A percentile compares a stretch with the other conserved stretches of the same genome.
phyloP scores from a whole-genome alignment of 441 rosid species.

The Omphalea diandra region DNA sequence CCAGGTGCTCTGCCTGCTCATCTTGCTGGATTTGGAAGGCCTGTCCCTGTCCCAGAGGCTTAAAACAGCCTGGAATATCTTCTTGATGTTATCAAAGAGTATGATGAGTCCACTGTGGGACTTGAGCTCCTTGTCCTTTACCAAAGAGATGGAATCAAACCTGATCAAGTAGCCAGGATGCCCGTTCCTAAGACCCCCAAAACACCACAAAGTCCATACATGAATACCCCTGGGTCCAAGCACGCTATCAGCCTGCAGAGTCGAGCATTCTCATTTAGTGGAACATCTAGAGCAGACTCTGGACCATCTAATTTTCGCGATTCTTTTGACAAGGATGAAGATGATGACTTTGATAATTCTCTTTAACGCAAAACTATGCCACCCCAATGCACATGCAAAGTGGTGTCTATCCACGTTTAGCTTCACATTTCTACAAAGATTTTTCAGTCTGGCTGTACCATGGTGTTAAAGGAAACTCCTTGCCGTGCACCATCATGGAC shows the following conservation, averaged over 20 bases:
- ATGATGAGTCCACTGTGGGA: conserved; percentile 61
- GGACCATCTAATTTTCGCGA: conserved; percentile 20
- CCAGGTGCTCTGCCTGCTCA: conserved; percentile 50
- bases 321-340: conserved; percentile 33
- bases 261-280: conserved; percentile 34
- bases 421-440: conserved; percentile 67
- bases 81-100: conserved; percentile 69
- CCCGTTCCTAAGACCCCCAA: conserved; percentile 43
- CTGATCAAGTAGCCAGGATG: conserved; percentile 41
- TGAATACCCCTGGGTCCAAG: conserved; percentile 36
- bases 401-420: conserved; percentile 47
- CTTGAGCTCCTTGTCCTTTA: conserved; percentile 60
- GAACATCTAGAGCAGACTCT: conserved; percentile 34
- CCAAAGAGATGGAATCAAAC: conserved; percentile 58
- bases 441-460: conserved; percentile 60
- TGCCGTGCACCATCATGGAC: conserved; percentile 60
- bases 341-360: conserved; percentile 47
- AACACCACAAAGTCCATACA: conserved; percentile 31
- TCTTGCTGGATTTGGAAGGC: conserved; percentile 62
- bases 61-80: conserved; percentile 73
- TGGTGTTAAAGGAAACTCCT: conserved; percentile 55
- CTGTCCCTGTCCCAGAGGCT: conserved; percentile 69
- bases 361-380: conserved; percentile 42
- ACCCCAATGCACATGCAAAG: conserved; percentile 48
- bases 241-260: conserved; percentile 42